Evolutionary conservation across 2,329 filamentous ascomycete genomes (phyloP), one percentile per base, ranked within the genome.

Genomic region (Lecanosticta acicola): DNA sequence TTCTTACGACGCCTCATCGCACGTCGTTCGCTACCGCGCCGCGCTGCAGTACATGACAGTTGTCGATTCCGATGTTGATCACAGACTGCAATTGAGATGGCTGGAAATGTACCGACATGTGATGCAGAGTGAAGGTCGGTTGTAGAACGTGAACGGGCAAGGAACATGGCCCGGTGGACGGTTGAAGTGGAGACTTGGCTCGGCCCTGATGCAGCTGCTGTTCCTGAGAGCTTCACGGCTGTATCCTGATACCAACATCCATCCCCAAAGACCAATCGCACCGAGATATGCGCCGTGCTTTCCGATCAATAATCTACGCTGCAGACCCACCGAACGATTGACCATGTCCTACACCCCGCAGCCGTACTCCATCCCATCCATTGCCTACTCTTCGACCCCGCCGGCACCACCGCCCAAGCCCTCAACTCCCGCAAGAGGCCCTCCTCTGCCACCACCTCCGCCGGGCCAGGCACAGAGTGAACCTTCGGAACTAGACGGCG

Each of bases 331-430:
- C 17, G n/a, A 39, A 45, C 13, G 3, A n/a, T n/a, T n/a, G n/a
- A n/a, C 24, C 14, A 58, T 58, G 54, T 56, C 55, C n/a, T 55
- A 54, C 41, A 47, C 46, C 17, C 50, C 52, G 21, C 50, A 54
- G 20, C 48, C 43, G 13, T 51, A 51, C 39, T 53, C 53, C 20
- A 51, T 49, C 9, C 45, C 46, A 19, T 51, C 53, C 10, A 43
- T 41, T 16, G 37, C 48, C 59, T 67, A 73, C 54, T 57, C 68
- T 32, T 68, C 71, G 11, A 71, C 72, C 16, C 71, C 72, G 41
- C 72, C 73, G 32, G 68, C 71, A 4, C 73, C 72, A 8, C 73
- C 73, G 16, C 72, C 72, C 16, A 68, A 68, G 40, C 69, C 68
- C 34, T 68, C 60, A 39, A 68, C 65, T 40, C 72, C 71, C 29